Evolutionary conservation across 257 asterid species (phyloP), one percentile per base, ranked within the genome.

Genomic region (Handroanthus guayacan): DNA sequence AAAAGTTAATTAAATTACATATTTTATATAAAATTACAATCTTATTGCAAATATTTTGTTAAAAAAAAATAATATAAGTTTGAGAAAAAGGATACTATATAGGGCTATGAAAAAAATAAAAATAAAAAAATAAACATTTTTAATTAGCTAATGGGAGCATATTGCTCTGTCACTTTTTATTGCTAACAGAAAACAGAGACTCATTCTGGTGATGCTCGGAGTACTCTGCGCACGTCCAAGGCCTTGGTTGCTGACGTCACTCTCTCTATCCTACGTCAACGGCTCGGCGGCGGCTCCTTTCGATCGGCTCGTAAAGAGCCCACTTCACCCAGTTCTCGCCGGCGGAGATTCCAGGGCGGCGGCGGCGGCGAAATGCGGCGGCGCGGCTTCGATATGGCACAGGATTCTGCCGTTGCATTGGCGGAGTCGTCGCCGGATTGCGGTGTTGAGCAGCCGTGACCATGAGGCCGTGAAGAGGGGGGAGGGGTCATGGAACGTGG

Each of bases 401-500:
- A 86, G 91, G 14, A 87, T 91, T 56, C 76, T 91, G 16, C 97
- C 97, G 0, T 83, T 89, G 2, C 71, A 73, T n/a, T 72, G 92
- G 86, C 65, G 88, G 75, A 73, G 80, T 64, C 73, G 82, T 65
- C 73, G 83, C 3, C 72, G 75, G 75, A 77, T 78, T 14, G 76
- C 82, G 14, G 80, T 79, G 62, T 68, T 86, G 66, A 74, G 78
- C 76, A 87, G 88, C 67, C 87, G 72, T 54, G 86, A 85, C 69
- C 76, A 81, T 52, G 91, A 84, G 73, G 44, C 84, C 58, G 64
- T 65, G 74, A 82, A 77, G 71, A 80, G 76, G 36, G 94, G 96
- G 0, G 97, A 91, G 67, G 98, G 98, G 2, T 93, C 98, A 1
- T 93, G 98, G 98, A 93, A 93, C 64, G 97, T 83, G 34, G 91